Evolutionary conservation across 2,329 filamentous ascomycete species (phyloP).

Genomic region (Thelonectria blattea): DNA sequence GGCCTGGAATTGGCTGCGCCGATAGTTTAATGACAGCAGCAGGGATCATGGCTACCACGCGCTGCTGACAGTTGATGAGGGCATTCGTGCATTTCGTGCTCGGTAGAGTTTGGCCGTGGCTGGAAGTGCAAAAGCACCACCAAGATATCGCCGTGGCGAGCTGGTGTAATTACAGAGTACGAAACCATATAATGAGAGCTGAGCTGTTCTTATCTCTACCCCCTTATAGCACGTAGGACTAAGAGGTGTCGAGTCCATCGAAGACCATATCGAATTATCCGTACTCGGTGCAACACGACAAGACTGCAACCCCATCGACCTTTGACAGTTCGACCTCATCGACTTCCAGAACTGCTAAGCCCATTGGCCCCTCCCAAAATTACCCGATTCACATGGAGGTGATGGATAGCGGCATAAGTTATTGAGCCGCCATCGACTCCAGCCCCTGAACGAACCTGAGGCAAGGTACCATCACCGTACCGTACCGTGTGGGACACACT

Average conservation of each 20-base stretch:
- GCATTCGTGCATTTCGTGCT: too few species aligned
- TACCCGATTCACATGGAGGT: slow-evolving; percentile 6
- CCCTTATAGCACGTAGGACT: too few species aligned
- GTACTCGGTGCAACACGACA: not conserved
- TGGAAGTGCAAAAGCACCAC: not conserved
- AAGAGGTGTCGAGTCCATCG: too few species aligned
- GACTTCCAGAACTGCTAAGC: not conserved
- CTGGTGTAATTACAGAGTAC: slow-evolving; percentile 10
- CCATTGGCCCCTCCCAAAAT: slow-evolving; percentile 8
- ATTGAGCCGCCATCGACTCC: slow-evolving; percentile 17
- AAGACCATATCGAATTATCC: not conserved
- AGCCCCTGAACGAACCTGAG: slow-evolving; percentile 14
- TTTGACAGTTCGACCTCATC: too few species aligned
- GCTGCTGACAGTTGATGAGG: not conserved
- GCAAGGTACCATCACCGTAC: too few species aligned
- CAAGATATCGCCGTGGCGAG: not conserved
- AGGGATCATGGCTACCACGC: slow-evolving; percentile 22
- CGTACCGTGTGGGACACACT: not conserved
- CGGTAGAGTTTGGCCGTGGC: not conserved
- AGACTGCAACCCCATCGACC: not conserved
- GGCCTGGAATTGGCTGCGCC: slow-evolving; percentile 43
- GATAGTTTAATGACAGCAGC: slow-evolving; percentile 45
- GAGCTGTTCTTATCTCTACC: too few species aligned
- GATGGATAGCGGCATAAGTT: slow-evolving; percentile 5
- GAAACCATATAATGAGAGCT: not conserved